Evolutionary conservation across 176 grass and related monocot species (phyloP).

Genomic region (Oryza glumipatula): DNA sequence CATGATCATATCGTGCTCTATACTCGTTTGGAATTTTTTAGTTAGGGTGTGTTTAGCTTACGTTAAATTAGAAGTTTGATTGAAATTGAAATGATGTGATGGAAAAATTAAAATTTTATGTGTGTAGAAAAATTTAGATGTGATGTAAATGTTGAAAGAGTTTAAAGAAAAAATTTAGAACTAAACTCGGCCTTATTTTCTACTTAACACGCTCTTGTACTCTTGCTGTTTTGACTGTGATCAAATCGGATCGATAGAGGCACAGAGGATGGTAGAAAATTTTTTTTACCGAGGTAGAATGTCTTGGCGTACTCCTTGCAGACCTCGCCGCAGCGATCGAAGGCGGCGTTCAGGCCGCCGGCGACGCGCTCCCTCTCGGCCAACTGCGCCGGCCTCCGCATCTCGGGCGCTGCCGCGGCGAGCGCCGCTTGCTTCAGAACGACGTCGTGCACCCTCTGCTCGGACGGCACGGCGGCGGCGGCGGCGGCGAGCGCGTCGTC

Average conservation of each 20-base stretch:
- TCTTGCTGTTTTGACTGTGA: too few relatives aligned
- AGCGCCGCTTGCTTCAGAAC: slow-evolving; percentile 79
- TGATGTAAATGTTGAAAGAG: too few relatives aligned
- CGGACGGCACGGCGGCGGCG: slow-evolving; percentile 33
- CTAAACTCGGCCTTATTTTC: not conserved
- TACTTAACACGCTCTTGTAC: not conserved
- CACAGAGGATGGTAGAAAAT: not conserved
- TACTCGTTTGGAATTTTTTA: not conserved
- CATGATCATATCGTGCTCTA: not conserved
- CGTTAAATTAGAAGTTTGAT: too few relatives aligned
- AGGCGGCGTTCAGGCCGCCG: slow-evolving; percentile 62
- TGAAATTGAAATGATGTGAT: too few relatives aligned
- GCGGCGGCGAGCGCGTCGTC: not conserved
- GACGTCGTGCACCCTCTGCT: slow-evolving; percentile 80
- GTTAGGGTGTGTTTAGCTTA: too few relatives aligned
- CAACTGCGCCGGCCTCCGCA: slow-evolving; percentile 22
- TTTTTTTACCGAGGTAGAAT: slow-evolving; percentile 75
- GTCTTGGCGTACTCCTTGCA: slow-evolving; percentile 98
- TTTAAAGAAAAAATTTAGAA: too few relatives aligned
- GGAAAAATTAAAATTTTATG: too few relatives aligned
- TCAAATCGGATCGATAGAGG: not conserved
- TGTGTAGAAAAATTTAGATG: too few relatives aligned
- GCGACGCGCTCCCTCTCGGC: slow-evolving; percentile 28
- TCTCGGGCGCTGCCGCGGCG: slow-evolving; percentile 22
- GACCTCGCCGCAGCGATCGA: slow-evolving; percentile 71